These are phyloP conservation scores for Solanum chmielewskii DNA, from an alignment of 257 asterid species.

Conservation along the genomic window DNA sequence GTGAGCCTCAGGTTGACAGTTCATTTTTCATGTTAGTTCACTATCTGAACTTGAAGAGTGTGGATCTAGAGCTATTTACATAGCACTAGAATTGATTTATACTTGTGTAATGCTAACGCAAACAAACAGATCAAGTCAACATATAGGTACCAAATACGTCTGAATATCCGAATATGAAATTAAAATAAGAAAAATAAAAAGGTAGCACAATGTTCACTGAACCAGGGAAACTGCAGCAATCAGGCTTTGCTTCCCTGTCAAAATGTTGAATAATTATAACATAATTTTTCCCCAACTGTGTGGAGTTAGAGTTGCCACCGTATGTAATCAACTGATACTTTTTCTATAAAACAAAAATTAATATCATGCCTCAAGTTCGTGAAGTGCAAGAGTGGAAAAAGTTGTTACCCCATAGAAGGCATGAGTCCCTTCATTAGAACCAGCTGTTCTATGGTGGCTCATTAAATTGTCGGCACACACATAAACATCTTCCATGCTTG, in stretches of 20 bases:
- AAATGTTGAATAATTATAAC: neutral
- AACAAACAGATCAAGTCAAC: neutral
- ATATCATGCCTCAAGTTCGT: neutral
- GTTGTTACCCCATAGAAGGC: constrained; percentile 88
- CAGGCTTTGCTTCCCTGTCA: neutral
- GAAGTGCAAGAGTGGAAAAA: constrained; percentile 5
- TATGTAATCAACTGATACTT: neutral
- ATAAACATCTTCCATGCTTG: constrained; percentile 78
- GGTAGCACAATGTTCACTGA: neutral
- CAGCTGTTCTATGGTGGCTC: constrained; percentile 32
- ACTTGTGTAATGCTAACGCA: neutral
- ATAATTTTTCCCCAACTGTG: neutral
- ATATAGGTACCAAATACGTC: neutral
- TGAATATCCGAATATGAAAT: neutral
- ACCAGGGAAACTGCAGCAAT: neutral
- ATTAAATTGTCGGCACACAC: constrained; percentile 62
- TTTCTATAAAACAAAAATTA: neutral
- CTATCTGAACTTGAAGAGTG: neutral
- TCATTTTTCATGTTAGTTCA: neutral
- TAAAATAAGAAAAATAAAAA: neutral
- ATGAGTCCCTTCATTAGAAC: constrained; percentile 23
- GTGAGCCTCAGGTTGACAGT: neutral
- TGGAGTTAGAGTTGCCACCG: neutral
- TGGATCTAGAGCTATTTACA: neutral
- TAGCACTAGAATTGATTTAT: neutral